Evolutionary conservation across 495 filamentous ascomycete genomes (phyloP).

Genomic region (Venustampulla echinocandica): DNA sequence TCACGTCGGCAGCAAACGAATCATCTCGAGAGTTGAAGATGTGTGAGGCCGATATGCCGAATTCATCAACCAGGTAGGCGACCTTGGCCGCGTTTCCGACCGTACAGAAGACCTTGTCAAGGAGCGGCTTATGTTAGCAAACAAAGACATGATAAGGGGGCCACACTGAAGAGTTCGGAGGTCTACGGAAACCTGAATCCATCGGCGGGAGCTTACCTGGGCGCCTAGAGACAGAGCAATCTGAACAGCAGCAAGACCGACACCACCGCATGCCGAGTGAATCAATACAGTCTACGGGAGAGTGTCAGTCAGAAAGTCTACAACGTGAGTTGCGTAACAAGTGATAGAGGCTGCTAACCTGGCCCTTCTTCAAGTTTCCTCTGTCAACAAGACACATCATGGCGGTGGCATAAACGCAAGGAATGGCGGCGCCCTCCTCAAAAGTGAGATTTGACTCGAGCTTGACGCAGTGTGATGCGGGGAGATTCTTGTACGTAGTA

Average conservation of each 20-base stretch:
- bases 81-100: conserved; percentile 40
- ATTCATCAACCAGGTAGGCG: conserved; percentile 38
- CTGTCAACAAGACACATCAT: conserved; percentile 33
- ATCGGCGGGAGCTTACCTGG: conserved; percentile 7
- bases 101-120: no score
- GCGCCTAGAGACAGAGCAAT: conserved; percentile 43
- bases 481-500: conserved; percentile 20
- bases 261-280: conserved; percentile 46
- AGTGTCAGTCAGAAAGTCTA: no score
- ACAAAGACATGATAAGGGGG: no score
- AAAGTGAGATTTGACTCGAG: conserved; percentile 40
- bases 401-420: conserved; percentile 31
- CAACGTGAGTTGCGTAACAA: no score
- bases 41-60: conserved; percentile 35
- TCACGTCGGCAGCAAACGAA: conserved; percentile 32
- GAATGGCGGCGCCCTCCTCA: conserved; percentile 35
- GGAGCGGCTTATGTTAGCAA: no score
- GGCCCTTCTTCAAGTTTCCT: conserved; percentile 2
- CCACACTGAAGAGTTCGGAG: no score
- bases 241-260: conserved; percentile 52
- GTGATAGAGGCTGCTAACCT: no score
- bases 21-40: conserved; percentile 41
- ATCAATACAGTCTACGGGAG: conserved; percentile 44
- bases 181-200: conserved; percentile 37
- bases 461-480: conserved; percentile 20